Evolutionary conservation across 2,329 filamentous ascomycete genomes (phyloP).

Genomic region (Ophiostoma perfectum): DNA sequence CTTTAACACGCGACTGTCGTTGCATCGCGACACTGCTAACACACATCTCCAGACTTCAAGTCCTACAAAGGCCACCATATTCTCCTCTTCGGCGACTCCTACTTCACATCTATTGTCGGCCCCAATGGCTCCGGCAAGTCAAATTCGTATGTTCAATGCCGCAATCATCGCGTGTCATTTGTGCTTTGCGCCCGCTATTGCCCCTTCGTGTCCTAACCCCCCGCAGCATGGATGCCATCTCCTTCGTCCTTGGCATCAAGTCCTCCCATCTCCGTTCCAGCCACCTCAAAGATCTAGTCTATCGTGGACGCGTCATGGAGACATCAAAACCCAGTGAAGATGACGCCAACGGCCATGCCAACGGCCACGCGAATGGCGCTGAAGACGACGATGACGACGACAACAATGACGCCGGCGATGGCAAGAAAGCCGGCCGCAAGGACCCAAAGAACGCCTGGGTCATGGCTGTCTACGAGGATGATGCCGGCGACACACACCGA

Average conservation of each 20-base stretch:
- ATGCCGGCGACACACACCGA: slow-evolving; percentile 86
- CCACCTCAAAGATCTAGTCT: slow-evolving; percentile 90
- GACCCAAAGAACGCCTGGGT: slow-evolving; percentile 97
- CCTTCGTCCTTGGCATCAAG: slow-evolving; percentile 96
- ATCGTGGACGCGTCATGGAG: slow-evolving; percentile 87
- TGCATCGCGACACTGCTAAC: slow-evolving; percentile 14
- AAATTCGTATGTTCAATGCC: slow-evolving; percentile 57
- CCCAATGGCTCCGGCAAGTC: slow-evolving; percentile 99
- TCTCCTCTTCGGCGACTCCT: slow-evolving; percentile 92
- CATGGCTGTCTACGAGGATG: slow-evolving; percentile 98
- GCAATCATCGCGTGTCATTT: slow-evolving; percentile 41
- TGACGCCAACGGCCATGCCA: slow-evolving; percentile 46
- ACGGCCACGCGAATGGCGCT: slow-evolving; percentile 58
- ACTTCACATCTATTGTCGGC: slow-evolving; percentile 98
- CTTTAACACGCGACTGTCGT: neutral
- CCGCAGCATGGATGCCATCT: slow-evolving; percentile 92
- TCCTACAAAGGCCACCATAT: slow-evolving; percentile 97
- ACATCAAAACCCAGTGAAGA: slow-evolving; percentile 90
- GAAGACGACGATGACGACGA: slow-evolving; percentile 45
- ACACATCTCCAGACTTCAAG: slow-evolving; percentile 72
- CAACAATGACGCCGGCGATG: slow-evolving; percentile 47
- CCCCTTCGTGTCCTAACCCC: slow-evolving; percentile 7
- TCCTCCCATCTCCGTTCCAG: slow-evolving; percentile 95
- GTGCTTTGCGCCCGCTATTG: neutral
- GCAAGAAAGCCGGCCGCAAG: slow-evolving; percentile 57